phyloP scores from a whole-genome alignment of 805 yeast species.

The Cephaloascus fragrans region DNA sequence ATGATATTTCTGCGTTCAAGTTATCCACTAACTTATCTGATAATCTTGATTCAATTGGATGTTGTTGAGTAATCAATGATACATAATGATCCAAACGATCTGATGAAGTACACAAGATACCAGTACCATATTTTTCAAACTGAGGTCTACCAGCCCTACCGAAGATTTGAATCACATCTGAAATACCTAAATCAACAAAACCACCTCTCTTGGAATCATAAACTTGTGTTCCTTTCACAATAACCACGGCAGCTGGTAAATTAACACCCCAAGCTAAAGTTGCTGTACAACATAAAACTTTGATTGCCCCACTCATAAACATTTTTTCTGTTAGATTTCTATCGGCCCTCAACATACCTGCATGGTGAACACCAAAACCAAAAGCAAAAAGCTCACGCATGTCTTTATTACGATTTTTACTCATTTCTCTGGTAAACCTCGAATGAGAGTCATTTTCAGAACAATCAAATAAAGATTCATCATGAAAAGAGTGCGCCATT shows the following conservation, averaged over 20 bases:
- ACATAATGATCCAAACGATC: conserved; percentile 83
- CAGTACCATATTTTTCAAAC: conserved; percentile 85
- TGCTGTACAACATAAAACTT: conserved; percentile 90
- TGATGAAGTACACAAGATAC: conserved; percentile 75
- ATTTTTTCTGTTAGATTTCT: conserved; percentile 82
- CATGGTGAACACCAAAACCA: conserved; percentile 95
- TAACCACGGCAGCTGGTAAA: conserved; percentile 95
- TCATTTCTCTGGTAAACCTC: conserved; percentile 52
- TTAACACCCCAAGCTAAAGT: conserved; percentile 99
- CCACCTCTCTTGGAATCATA: conserved; percentile 96
- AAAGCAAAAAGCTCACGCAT: conserved; percentile 65
- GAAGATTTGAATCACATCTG: conserved; percentile 95
- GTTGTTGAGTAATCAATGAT: conserved; percentile 85
- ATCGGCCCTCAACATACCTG: conserved; percentile 90
- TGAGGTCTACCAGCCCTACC: conserved; percentile 99
- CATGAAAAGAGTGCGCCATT: conserved; percentile 56
- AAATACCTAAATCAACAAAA: conserved; percentile 82
- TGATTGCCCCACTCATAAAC: conserved; percentile 78
- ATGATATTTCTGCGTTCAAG: conserved; percentile 89
- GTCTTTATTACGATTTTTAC: conserved; percentile 66
- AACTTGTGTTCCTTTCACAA: conserved; percentile 92
- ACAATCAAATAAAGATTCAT: conserved; percentile 49
- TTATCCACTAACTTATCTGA: conserved; percentile 78
- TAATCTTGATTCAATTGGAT: conserved; percentile 86
- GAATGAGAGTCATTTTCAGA: conserved; percentile 30